Percentiles rank a stretch among this genome's conserved stretches.
phyloP scores from a whole-genome alignment of 2,329 filamentous ascomycete genomes.

The Fonsecaea erecta region DNA sequence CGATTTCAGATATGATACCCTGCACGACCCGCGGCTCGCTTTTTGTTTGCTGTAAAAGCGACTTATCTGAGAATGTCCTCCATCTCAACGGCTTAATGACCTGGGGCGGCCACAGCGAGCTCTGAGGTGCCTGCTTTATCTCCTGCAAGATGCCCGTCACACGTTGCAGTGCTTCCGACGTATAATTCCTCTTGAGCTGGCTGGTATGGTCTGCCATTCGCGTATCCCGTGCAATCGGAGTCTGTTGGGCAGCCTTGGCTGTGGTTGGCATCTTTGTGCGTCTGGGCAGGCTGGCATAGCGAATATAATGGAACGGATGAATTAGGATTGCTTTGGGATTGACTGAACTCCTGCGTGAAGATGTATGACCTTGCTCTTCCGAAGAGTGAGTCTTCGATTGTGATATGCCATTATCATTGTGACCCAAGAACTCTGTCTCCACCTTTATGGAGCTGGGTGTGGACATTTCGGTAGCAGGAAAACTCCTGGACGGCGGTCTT shows the following conservation, averaged over 20 bases:
- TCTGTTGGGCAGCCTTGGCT: neutral
- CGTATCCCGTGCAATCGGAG: neutral
- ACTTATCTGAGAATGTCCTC: constrained; percentile 22
- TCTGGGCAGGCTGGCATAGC: constrained; percentile 20
- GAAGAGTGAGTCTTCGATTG: neutral
- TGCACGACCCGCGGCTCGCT: constrained; percentile 9
- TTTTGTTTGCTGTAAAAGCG: constrained; percentile 1
- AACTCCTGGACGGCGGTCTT: constrained; percentile 19
- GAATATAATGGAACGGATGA: constrained; percentile 23
- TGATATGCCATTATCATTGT: neutral
- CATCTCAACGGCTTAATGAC: constrained; percentile 20
- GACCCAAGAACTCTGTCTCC: constrained; percentile 25
- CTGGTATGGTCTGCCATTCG: constrained; percentile 28
- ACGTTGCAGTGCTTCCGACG: constrained; percentile 27
- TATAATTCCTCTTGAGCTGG: constrained; percentile 31
- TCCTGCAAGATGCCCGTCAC: constrained; percentile 33
- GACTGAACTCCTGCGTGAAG: constrained; percentile 26
- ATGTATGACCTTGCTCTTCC: neutral
- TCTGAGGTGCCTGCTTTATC: constrained; percentile 1
- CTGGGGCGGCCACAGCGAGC: constrained; percentile 10
- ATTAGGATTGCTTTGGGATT: constrained; percentile 29
- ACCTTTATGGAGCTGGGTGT: constrained; percentile 24
- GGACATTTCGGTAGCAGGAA: neutral
- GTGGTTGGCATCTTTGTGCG: neutral
- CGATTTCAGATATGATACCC: constrained; percentile 15